phyloP scores from a whole-genome alignment of 306 rosid genomes.

The Cucurbita moschata region DNA sequence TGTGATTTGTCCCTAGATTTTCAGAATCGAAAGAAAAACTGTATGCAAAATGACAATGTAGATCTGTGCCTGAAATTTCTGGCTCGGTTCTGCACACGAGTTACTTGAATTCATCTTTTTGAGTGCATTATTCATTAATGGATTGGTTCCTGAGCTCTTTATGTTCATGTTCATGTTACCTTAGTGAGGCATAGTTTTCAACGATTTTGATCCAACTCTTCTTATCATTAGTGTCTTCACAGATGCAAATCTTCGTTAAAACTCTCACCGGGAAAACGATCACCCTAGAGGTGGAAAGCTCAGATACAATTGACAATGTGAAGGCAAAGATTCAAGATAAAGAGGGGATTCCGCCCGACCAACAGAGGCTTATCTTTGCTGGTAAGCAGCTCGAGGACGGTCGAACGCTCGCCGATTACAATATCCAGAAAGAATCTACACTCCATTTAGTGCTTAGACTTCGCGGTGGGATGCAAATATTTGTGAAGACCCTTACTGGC shows the following conservation, averaged over 20 bases:
- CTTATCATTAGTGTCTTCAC: background rate
- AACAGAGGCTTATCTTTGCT: too few species aligned
- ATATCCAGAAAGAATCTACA: conserved; percentile 2
- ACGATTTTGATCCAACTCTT: background rate
- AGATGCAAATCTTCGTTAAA: conserved; percentile 1
- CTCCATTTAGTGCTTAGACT: background rate
- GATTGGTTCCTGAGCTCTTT: background rate
- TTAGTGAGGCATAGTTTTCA: background rate
- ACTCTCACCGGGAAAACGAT: conserved; percentile 3
- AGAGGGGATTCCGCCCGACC: too few species aligned
- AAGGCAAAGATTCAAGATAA: too few species aligned
- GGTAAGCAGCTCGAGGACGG: conserved; percentile 3
- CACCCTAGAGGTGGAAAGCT: background rate
- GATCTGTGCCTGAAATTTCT: too few species aligned
- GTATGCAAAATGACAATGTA: too few species aligned
- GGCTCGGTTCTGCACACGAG: background rate
- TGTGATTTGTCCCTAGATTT: background rate
- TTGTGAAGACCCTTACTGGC: background rate
- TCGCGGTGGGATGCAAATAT: conserved; percentile 3
- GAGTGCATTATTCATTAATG: background rate
- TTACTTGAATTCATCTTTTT: background rate
- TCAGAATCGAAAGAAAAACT: background rate
- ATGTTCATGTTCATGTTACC: background rate
- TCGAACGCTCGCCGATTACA: background rate
- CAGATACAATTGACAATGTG: too few species aligned